Base-by-base conservation (phyloP, 2,329 filamentous ascomycete species). In the Fusarium nematophilum region DNA sequence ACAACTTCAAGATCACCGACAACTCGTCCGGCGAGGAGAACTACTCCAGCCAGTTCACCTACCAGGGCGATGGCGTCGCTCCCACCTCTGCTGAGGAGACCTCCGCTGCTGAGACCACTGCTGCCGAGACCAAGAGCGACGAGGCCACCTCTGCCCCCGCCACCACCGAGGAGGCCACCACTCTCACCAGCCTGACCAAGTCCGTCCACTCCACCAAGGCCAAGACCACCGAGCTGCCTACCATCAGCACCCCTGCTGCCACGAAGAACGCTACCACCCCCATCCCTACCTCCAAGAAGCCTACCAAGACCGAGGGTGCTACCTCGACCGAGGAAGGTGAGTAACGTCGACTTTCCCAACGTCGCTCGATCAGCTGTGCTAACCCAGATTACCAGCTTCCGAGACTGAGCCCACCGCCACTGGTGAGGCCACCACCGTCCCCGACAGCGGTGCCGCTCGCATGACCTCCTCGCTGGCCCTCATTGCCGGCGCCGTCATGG, bases 1-100 rank as follows among this genome's bases (percentile, higher is more conserved):
- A 77, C 69, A 68, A 63, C 67, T 74, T 76, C 67, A 69, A 71
- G 63, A 75, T 76, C 62, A 57, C 43, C 33, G 59, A 71, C 64
- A 71, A 72, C 59, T n/a, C n/a, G n/a, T n/a, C n/a, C n/a, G n/a
- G n/a, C n/a, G n/a, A n/a, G n/a, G n/a, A n/a, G n/a, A n/a, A n/a
- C n/a, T n/a, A n/a, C n/a, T n/a, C n/a, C n/a, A n/a, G n/a, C 3
- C 69, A 72, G 63, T 77, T 75, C 58, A 2, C 26, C 9, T 73
- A 70, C 66, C 11, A 65, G 33, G 71, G 71, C 21, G 60, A 62
- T n/a, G 69, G 58, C 37, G 50, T 49, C 10, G 54, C 37, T 30
- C 50, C 55, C 31, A 48, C 65, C 18, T 37, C 55, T 30, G 17
- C 36, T 18, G 43, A 26, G 11, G 42, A 27, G 17, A 59, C 58